Evolutionary conservation across 257 asterid species (phyloP).

Genomic region (Orobanche coerulescens): DNA sequence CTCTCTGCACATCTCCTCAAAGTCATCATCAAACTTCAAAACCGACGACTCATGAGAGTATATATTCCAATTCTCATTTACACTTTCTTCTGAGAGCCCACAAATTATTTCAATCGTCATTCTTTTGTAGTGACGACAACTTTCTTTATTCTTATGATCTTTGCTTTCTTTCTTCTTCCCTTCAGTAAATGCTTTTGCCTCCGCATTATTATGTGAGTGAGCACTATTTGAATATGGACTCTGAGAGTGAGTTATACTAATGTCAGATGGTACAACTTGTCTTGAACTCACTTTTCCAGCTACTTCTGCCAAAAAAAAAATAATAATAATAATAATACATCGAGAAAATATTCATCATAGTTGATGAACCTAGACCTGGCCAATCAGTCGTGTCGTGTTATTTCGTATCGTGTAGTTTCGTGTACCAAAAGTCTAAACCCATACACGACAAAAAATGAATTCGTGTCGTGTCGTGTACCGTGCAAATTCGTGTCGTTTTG

Average conservation of each 20-base stretch:
- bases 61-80: constrained; percentile 29
- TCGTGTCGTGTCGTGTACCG: too few species aligned
- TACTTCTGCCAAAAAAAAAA: constrained; percentile 20
- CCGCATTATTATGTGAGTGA: neutral
- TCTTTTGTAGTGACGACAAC: constrained; percentile 19
- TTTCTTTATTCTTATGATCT: constrained; percentile 20
- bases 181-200: neutral
- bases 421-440: too few species aligned
- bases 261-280: neutral
- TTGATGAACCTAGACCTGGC: too few species aligned
- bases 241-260: neutral
- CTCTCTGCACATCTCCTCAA: constrained; percentile 35
- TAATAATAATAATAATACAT: too few species aligned
- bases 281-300: neutral
- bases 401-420: too few species aligned
- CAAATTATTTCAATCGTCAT: constrained; percentile 30
- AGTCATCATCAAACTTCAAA: constrained; percentile 24
- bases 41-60: neutral
- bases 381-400: too few species aligned
- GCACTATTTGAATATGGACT: constrained; percentile 9
- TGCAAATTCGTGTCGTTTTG: too few species aligned
- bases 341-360: neutral
- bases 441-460: too few species aligned
- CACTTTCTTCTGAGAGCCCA: constrained; percentile 30
- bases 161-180: constrained; percentile 12